A percentile compares a stretch with the other conserved stretches of the same genome.
Conservation (phyloP, 83 land plant genomes). For the Picea abies region DNA sequence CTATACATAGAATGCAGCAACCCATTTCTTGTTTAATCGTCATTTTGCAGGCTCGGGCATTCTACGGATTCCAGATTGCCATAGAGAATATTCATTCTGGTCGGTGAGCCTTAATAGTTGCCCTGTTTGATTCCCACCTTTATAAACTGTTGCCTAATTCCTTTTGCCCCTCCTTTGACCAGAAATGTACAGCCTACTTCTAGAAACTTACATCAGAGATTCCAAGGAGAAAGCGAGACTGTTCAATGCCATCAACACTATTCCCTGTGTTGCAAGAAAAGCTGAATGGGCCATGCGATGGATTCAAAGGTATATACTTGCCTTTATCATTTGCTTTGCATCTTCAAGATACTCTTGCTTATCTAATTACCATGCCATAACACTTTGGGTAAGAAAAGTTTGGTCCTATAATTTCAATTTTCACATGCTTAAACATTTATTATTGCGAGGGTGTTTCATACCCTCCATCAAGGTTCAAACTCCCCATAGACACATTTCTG, state of each 20-base stretch:
- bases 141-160: not conserved
- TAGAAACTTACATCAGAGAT: constrained; percentile 84
- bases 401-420: too few species aligned
- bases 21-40: too few species aligned
- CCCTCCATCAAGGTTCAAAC: too few species aligned
- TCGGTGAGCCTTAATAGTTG: not conserved
- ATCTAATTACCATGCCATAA: too few species aligned
- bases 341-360: too few species aligned
- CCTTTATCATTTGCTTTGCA: not conserved
- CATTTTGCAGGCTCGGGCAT: constrained; percentile 51
- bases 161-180: constrained; percentile 8
- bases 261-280: constrained; percentile 68
- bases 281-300: constrained; percentile 81
- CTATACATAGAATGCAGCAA: too few species aligned
- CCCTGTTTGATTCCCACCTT: not conserved
- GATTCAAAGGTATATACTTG: constrained; percentile 34
- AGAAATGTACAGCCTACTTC: constrained; percentile 83
- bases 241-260: constrained; percentile 71
- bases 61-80: constrained; percentile 66
- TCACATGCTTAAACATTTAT: too few species aligned
- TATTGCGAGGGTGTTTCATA: too few species aligned
- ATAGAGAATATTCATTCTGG: constrained; percentile 63
- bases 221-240: constrained; percentile 60
- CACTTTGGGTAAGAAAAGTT: too few species aligned
- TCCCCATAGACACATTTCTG: too few species aligned